Evolutionary conservation across 352 stramenopile genomes (phyloP).

Genomic region (Phytophthora boehmeriae): DNA sequence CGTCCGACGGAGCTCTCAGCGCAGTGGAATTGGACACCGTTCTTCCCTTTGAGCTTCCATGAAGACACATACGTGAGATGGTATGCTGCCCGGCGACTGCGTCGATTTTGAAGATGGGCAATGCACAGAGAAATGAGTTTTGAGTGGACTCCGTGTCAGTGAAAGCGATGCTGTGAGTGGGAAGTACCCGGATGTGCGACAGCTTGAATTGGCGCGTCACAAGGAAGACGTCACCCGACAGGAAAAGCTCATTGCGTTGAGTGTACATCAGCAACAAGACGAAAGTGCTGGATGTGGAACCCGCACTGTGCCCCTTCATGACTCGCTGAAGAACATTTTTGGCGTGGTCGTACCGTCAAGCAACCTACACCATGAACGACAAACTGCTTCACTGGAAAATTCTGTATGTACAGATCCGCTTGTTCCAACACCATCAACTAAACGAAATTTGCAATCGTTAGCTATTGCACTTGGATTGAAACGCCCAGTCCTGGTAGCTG

Average conservation of each 20-base stretch:
- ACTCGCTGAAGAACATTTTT: conserved; percentile 83
- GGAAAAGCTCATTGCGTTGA: conserved; percentile 56
- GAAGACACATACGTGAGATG: conserved; percentile 61
- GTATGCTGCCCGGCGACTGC: conserved; percentile 68
- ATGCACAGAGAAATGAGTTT: conserved; percentile 68
- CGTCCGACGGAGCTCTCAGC: conserved; percentile 56
- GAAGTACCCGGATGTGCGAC: conserved; percentile 36
- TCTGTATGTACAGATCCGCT: conserved; percentile 31
- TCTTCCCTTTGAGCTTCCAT: conserved; percentile 84
- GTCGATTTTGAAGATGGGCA: conserved; percentile 72
- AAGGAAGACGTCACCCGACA: conserved; percentile 44
- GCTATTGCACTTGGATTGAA: conserved; percentile 84
- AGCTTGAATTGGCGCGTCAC: conserved; percentile 71
- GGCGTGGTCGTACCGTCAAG: conserved; percentile 80
- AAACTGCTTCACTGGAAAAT: conserved; percentile 9
- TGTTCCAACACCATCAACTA: conserved; percentile 74
- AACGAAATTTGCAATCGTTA: conserved; percentile 77
- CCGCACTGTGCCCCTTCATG: conserved; percentile 55
- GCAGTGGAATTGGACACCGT: conserved; percentile 84
- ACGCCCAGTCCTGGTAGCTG: conserved; percentile 77
- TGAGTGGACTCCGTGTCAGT: conserved; percentile 53
- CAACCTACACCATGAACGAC: conserved; percentile 35
- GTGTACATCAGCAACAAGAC: conserved; percentile 30
- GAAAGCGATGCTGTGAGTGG: conserved; percentile 53
- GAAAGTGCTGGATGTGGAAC: conserved; percentile 3